Conservation (phyloP, 2,329 filamentous ascomycete species). For the Fusarium mangiferae region DNA sequence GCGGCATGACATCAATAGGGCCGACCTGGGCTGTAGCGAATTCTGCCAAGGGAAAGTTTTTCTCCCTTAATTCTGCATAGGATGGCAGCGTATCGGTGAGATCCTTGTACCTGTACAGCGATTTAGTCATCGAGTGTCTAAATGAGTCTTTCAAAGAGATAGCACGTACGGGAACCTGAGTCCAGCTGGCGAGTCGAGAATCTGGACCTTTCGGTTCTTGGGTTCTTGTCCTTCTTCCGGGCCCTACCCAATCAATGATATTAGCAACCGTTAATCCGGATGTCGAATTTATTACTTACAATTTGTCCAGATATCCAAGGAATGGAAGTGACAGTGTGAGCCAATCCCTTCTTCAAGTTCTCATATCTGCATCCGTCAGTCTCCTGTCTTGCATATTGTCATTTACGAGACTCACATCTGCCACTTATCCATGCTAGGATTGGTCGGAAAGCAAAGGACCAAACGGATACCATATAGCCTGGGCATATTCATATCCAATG, state of each 20-base stretch:
- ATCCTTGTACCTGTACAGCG: background rate
- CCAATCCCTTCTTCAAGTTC: background rate
- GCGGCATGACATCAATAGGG: background rate
- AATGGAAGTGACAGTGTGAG: background rate
- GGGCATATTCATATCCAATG: background rate
- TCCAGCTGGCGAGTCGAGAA: background rate
- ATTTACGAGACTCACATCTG: background rate
- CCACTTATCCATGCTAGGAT: background rate
- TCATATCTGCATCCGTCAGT: background rate
- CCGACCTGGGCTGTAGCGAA: background rate
- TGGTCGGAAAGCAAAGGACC: background rate
- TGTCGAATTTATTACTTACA: background rate
- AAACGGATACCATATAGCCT: background rate
- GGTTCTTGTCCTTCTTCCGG: background rate
- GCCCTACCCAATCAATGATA: background rate
- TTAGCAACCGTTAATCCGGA: background rate
- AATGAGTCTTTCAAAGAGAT: accelerated
- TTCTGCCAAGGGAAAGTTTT: background rate
- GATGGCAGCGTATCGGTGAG: background rate
- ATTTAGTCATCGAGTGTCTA: background rate
- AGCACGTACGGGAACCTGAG: background rate
- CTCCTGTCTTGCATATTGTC: accelerated
- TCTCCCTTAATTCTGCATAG: background rate
- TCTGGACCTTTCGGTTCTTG: background rate
- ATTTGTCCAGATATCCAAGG: background rate